These are phyloP conservation scores for Sugiyamaella castrensis DNA, from an alignment of 1,139 yeast species.

Conservation along the genomic window DNA sequence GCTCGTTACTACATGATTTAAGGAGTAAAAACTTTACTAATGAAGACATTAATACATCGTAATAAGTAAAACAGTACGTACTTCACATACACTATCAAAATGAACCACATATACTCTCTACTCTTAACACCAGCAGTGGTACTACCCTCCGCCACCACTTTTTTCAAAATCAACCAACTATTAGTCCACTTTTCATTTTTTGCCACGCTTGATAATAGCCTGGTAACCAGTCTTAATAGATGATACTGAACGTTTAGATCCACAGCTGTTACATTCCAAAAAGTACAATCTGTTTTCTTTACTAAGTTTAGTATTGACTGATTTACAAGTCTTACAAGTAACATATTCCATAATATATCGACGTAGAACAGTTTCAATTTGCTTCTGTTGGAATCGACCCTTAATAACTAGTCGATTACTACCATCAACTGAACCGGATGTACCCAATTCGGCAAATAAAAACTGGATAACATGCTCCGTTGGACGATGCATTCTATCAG, in stretches of 20 bases:
- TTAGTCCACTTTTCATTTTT: conserved; percentile 10
- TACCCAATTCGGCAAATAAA: conserved; percentile 97
- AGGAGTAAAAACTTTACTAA: too few relatives aligned
- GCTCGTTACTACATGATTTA: too few relatives aligned
- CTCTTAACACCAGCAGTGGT: too few relatives aligned
- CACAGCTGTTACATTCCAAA: conserved; percentile 97
- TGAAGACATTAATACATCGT: too few relatives aligned
- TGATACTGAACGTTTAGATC: conserved; percentile 94
- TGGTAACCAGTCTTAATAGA: conserved; percentile 99
- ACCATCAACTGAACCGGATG: conserved; percentile 98
- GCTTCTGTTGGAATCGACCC: conserved; percentile 98
- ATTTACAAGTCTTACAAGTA: conserved; percentile 97
- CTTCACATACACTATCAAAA: not conserved
- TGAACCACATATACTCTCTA: not conserved
- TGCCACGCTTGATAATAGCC: conserved; percentile 63
- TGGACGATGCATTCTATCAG: conserved; percentile 91
- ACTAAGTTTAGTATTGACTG: conserved; percentile 92
- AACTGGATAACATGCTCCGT: conserved; percentile 97
- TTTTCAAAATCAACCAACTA: not conserved
- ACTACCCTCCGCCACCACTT: not conserved
- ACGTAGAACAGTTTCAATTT: conserved; percentile 93
- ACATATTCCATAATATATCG: conserved; percentile 96
- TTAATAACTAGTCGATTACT: conserved; percentile 93
- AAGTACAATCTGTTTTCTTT: conserved; percentile 98
- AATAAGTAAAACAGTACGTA: too few relatives aligned